phyloP scores from a whole-genome alignment of 768 basidiomycete species.

The Pleurotus giganteus region DNA sequence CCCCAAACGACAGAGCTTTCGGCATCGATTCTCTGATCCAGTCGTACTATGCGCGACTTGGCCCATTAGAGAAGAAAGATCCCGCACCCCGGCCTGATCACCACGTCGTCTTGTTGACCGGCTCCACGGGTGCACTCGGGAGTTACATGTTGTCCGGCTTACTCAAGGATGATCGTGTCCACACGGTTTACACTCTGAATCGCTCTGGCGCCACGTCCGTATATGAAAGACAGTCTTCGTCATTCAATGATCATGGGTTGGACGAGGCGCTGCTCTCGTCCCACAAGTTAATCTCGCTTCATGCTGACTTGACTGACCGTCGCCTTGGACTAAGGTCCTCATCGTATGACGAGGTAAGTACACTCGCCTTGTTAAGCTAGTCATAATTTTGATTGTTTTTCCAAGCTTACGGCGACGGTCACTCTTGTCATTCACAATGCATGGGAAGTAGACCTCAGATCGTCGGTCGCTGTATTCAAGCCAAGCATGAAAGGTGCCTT shows the following conservation, averaged over 20 bases:
- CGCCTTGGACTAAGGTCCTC: constrained; percentile 20
- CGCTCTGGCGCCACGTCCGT: constrained; percentile 11
- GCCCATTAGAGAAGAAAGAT: too few relatives aligned
- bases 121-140: constrained; percentile 30
- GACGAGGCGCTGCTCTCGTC: constrained; percentile 20
- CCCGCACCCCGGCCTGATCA: too few relatives aligned
- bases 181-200: constrained; percentile 25
- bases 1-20: too few relatives aligned
- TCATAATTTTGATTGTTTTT: neutral
- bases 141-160: constrained; percentile 33
- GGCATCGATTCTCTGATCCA: too few relatives aligned
- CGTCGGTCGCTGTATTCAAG: constrained; percentile 42
- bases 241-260: constrained; percentile 22
- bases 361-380: too few relatives aligned
- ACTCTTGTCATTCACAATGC: constrained; percentile 37
- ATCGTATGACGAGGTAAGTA: constrained; percentile 14
- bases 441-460: constrained; percentile 50
- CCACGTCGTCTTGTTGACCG: constrained; percentile 28
- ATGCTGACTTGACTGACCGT: constrained; percentile 23
- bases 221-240: neutral
- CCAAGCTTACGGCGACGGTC: constrained; percentile 22
- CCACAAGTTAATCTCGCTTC: constrained; percentile 24
- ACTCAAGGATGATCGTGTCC: constrained; percentile 29
- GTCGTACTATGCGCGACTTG: too few relatives aligned
- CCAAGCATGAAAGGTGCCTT: constrained; percentile 38